Evolutionary conservation across 768 basidiomycete species (phyloP).

Genomic region (Phylloporus scabripes): DNA sequence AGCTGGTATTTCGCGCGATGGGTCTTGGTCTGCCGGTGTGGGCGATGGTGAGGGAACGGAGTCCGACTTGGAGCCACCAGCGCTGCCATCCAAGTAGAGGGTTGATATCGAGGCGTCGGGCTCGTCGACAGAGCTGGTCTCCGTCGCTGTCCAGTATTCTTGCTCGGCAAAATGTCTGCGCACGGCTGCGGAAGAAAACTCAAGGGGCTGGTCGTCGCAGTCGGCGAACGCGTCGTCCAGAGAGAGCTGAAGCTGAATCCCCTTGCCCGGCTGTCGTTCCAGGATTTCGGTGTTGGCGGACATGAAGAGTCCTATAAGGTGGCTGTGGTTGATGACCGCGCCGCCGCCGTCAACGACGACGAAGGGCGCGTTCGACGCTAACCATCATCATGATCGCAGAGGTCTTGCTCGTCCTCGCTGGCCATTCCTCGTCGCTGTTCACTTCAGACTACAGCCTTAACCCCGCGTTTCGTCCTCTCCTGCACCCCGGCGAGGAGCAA

Average conservation of each 20-base stretch:
- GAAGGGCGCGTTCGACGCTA: not conserved
- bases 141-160: constrained; percentile 32
- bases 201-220: constrained; percentile 42
- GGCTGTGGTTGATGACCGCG: not conserved
- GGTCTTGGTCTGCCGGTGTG: constrained; percentile 14
- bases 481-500: constrained; percentile 87
- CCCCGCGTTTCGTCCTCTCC: constrained; percentile 60
- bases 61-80: constrained; percentile 8
- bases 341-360: not conserved
- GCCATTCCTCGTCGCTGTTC: constrained; percentile 85
- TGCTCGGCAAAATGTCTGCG: constrained; percentile 56
- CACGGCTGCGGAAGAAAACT: constrained; percentile 58
- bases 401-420: constrained; percentile 78
- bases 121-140: constrained; percentile 31
- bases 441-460: constrained; percentile 51
- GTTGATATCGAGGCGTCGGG: constrained; percentile 53
- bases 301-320: constrained; percentile 8
- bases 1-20: constrained; percentile 18
- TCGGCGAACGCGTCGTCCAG: constrained; percentile 71
- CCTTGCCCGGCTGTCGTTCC: constrained; percentile 24
- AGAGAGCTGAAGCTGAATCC: constrained; percentile 28
- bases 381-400: constrained; percentile 74
- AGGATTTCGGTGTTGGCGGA: constrained; percentile 10
- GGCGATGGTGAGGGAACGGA: constrained; percentile 20
- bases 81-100: constrained; percentile 44